Conservation (phyloP, 768 basidiomycete genomes). For the Clavulina sp. region DNA sequence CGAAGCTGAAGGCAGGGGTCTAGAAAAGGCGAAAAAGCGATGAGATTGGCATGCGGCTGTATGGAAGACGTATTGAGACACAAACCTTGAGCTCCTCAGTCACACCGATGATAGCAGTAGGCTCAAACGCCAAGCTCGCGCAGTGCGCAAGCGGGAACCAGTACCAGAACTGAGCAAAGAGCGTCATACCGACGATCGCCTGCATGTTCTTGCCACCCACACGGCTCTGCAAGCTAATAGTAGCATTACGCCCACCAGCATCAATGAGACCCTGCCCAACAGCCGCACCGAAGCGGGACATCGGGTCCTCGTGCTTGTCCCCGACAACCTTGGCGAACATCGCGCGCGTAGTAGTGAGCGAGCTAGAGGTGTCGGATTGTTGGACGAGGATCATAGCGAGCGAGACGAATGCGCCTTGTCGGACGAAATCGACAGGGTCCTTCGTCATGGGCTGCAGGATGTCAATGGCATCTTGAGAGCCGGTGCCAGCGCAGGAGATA, state of each 20-base stretch:
- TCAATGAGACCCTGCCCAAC: conserved; percentile 95
- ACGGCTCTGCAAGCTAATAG: conserved; percentile 82
- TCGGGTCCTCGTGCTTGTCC: conserved; percentile 97
- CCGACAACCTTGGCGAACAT: conserved; percentile 76
- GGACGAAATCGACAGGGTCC: conserved; percentile 94
- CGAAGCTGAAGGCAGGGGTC: conserved; percentile 87
- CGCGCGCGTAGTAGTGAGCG: conserved; percentile 61
- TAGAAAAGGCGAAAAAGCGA: conserved; percentile 17
- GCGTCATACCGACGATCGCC: conserved; percentile 91
- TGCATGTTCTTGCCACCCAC: conserved; percentile 86
- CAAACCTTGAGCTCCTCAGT: conserved; percentile 69
- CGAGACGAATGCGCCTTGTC: conserved; percentile 91
- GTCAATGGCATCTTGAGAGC: conserved; percentile 87
- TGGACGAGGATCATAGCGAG: conserved; percentile 95
- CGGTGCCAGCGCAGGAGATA: conserved; percentile 94
- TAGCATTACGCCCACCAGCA: conserved; percentile 91
- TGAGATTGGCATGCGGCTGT: conserved; percentile 3
- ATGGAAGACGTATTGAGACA: conserved; percentile 5
- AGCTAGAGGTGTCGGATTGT: conserved; percentile 81
- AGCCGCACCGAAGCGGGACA: conserved; percentile 95
- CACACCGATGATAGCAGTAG: conserved; percentile 87
- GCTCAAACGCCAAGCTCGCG: conserved; percentile 80
- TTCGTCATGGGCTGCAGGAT: conserved; percentile 97
- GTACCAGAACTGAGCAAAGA: conserved; percentile 99
- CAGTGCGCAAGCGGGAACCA: conserved; percentile 98